Percentiles rank a stretch among this genome's conserved stretches.
Evolutionary conservation across 2,329 filamentous ascomycete species (phyloP).

Genomic region (Colletotrichum incanum): DNA sequence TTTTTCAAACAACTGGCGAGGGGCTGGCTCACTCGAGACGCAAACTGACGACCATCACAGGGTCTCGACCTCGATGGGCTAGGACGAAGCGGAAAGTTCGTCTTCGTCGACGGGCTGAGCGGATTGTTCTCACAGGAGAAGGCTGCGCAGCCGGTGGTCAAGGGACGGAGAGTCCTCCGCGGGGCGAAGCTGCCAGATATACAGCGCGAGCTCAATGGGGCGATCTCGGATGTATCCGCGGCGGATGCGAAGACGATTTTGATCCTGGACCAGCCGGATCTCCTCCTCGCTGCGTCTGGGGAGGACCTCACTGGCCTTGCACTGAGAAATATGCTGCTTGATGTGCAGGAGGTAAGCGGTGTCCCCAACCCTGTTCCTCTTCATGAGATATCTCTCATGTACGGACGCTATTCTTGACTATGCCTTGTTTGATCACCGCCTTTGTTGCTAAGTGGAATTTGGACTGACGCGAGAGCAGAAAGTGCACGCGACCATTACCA

Average conservation of each 20-base stretch:
- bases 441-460: background rate
- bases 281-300: constrained; percentile 73
- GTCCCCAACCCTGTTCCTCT: background rate
- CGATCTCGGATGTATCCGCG: constrained; percentile 58
- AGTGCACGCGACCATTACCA: constrained; percentile 77
- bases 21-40: background rate
- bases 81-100: constrained; percentile 71
- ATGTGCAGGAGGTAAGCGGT: constrained; percentile 74
- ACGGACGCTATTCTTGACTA: background rate
- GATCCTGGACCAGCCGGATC: constrained; percentile 77
- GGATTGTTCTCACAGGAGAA: constrained; percentile 62
- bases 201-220: constrained; percentile 56
- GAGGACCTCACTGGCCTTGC: constrained; percentile 60
- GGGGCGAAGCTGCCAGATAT: constrained; percentile 55
- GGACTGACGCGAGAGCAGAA: constrained; percentile 57
- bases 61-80: constrained; percentile 80
- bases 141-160: constrained; percentile 25
- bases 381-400: background rate
- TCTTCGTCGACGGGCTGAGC: constrained; percentile 83
- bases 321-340: constrained; percentile 71
- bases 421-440: background rate
- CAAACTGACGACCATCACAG: constrained; percentile 52
- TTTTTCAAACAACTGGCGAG: background rate
- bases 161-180: constrained; percentile 48
- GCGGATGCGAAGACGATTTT: constrained; percentile 67